phyloP scores from a whole-genome alignment of 495 filamentous ascomycete species.

The Cudoniella acicularis region DNA sequence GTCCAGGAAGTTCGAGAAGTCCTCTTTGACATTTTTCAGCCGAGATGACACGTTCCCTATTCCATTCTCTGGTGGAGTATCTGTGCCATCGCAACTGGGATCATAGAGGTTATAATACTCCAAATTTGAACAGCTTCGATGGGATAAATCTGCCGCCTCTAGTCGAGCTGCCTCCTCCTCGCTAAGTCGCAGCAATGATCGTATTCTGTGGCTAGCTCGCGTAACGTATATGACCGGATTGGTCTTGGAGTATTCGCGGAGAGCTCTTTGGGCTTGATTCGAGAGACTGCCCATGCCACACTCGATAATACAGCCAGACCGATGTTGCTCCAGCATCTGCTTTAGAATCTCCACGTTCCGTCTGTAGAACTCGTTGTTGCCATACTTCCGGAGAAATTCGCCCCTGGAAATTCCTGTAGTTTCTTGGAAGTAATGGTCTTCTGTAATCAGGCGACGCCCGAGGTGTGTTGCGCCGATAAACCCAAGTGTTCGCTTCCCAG shows the following conservation, averaged over 20 bases:
- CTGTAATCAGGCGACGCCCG: constrained; percentile 65
- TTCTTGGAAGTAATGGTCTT: constrained; percentile 67
- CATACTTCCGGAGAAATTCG: constrained; percentile 57
- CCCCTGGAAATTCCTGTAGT: constrained; percentile 58
- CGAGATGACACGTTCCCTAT: constrained; percentile 54
- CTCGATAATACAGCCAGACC: constrained; percentile 65
- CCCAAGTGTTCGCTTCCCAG: constrained; percentile 72
- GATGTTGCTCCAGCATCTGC: constrained; percentile 61
- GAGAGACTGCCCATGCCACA: constrained; percentile 60
- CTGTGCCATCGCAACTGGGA: constrained; percentile 31
- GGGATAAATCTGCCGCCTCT: constrained; percentile 47
- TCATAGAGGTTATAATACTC: constrained; percentile 75
- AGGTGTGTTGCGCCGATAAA: constrained; percentile 74
- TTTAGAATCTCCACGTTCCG: constrained; percentile 61
- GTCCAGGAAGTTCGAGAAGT: constrained; percentile 68
- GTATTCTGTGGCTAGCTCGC: constrained; percentile 63
- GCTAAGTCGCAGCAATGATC: constrained; percentile 55
- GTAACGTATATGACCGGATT: constrained; percentile 74
- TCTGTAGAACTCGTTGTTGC: constrained; percentile 54
- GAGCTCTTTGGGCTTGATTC: constrained; percentile 51
- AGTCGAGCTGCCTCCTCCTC: constrained; percentile 51
- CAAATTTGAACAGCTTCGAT: constrained; percentile 68
- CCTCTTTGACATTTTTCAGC: constrained; percentile 68
- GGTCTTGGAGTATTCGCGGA: constrained; percentile 54
- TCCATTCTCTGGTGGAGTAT: constrained; percentile 34